These are phyloP conservation scores for Cystobasidium tubakii DNA, from an alignment of 768 basidiomycete species.

Conservation along the genomic window DNA sequence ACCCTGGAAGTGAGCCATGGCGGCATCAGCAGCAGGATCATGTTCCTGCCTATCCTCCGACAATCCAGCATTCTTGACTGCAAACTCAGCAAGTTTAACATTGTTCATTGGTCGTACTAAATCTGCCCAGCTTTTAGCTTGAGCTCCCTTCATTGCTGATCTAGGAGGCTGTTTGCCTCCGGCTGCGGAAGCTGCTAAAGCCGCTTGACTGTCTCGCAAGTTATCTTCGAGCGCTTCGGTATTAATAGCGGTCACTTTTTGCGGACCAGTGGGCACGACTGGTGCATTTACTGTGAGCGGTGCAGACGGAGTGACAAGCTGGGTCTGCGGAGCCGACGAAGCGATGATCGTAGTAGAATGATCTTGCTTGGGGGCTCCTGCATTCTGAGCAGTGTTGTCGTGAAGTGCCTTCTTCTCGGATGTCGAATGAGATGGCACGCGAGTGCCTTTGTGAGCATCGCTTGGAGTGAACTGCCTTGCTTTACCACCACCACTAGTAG, in stretches of 20 bases:
- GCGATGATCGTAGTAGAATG: slow-evolving; percentile 9
- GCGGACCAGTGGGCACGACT: not conserved
- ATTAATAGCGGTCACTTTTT: not conserved
- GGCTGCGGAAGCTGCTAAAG: slow-evolving; percentile 1
- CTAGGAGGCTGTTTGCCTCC: slow-evolving; percentile 32
- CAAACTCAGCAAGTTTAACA: slow-evolving; percentile 10
- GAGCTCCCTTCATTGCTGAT: slow-evolving; percentile 33
- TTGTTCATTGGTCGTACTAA: slow-evolving; percentile 30
- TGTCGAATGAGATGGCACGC: not conserved
- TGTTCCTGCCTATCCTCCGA: not conserved
- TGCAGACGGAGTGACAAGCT: slow-evolving; percentile 22
- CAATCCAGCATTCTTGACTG: slow-evolving; percentile 31
- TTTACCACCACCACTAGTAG: not conserved
- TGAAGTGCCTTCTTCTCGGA: not conserved
- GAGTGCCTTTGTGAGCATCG: slow-evolving; percentile 29
- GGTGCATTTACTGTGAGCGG: slow-evolving; percentile 33
- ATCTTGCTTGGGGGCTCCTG: not conserved
- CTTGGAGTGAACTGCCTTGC: slow-evolving; percentile 31
- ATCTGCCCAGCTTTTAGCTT: slow-evolving; percentile 39
- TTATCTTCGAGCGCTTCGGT: slow-evolving; percentile 5
- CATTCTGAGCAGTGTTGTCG: slow-evolving; percentile 13
- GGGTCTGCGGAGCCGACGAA: slow-evolving; percentile 7
- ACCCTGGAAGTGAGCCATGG: not conserved
- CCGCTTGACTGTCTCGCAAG: not conserved
- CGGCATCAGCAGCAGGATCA: slow-evolving; percentile 9